Base-by-base conservation (phyloP, 257 asterid genomes). In the Asclepias syriaca region DNA sequence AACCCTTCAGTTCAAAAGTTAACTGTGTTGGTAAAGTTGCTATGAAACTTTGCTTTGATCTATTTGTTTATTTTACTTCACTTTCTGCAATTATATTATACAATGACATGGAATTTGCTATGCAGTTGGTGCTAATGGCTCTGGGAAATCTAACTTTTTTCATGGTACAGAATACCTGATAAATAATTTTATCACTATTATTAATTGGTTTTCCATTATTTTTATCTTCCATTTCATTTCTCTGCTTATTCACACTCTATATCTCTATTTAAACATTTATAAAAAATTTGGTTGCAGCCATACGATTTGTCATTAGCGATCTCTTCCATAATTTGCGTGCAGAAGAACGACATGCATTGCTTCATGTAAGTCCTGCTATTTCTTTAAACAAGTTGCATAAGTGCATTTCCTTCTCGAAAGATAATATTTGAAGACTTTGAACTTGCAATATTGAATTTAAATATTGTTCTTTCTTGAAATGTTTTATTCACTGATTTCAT, bases 71-170 rank as follows among this genome's bases (percentile, higher is more conserved):
- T 43, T 46, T 46, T 49, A 40, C 66, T 40, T 59, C 69, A n/a
- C 68, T 56, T 29, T 63, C 51, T 12, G 19, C 19, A 70, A 49
- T 60, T 34, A n/a, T 60, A 8, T 34, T 32, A 22, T 45, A 19
- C 40, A 66, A 65, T 50, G 65, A 37, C 22, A 61, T 50, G 19
- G 29, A 75, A 68, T 32, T 64, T 77, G 63, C 39, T 58, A 29
- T 83, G 85, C 88, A 94, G 99, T 94, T 81, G 99, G 99, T 73
- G 99, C 99, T 67, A 94, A 94, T 85, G 99, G 99, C 65, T 94
- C 98, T 45, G 99, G 99, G 66, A 94, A 94, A 80, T 94, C 98
- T 55, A 94, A 94, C 81, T 94, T 94, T 81, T 94, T 94, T 89
- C 97, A 89, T 60, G 99, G 99, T 94, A 78, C 61, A 80, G 60